A percentile compares a stretch with the other conserved stretches of the same genome.
Conservation (phyloP, 371 early-diverging fungal species). For the Actinomucor elegans region DNA sequence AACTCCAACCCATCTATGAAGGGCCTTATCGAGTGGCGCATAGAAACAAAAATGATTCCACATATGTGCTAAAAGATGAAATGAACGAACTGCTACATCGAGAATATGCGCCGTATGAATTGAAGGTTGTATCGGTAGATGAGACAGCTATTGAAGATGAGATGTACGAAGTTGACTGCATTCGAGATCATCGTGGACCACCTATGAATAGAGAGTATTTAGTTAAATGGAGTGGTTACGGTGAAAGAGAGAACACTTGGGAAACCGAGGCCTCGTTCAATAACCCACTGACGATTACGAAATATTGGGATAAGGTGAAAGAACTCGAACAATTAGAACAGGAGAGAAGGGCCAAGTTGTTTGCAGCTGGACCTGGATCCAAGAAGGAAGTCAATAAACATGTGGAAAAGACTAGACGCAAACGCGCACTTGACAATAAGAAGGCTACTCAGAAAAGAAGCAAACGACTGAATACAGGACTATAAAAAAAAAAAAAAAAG, state of each 20-base stretch:
- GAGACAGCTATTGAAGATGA: conserved; percentile 4
- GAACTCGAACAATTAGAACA: background rate
- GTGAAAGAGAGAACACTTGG: conserved; percentile 11
- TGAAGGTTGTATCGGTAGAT: background rate
- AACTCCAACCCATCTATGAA: no score
- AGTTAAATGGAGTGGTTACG: conserved; percentile 5
- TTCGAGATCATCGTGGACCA: conserved; percentile 3
- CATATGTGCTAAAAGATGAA: no score
- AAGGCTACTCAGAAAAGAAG: no score
- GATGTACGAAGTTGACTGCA: conserved; percentile 3
- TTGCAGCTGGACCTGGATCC: no score
- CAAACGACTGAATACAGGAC: no score
- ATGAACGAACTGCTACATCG: no score
- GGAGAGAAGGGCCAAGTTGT: background rate
- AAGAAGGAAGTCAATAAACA: no score
- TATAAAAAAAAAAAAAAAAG: no score
- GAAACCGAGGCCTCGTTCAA: conserved; percentile 1
- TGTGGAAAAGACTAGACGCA: no score
- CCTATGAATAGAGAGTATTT: background rate
- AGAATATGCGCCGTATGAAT: conserved; percentile 3
- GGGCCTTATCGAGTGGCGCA: background rate
- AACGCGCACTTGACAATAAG: no score
- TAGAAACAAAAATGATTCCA: conserved; percentile 10
- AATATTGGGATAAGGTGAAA: conserved; percentile 9
- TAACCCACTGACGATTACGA: background rate